A percentile compares a stretch with the other conserved stretches of the same genome.
phyloP scores from a whole-genome alignment of 441 rosid genomes.

The Corymbia citriodora region DNA sequence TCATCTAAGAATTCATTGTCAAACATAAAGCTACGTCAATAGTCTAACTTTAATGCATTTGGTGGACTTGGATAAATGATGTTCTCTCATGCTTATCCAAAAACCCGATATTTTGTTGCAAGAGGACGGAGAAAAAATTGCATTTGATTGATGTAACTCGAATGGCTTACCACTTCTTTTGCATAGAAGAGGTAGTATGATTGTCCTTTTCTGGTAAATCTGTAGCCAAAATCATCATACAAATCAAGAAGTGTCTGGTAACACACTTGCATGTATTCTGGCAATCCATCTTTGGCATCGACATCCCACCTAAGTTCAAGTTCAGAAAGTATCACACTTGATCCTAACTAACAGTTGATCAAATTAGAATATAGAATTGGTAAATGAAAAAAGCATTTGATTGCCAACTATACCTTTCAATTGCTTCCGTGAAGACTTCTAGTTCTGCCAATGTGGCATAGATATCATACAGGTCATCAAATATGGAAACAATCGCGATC shows the following conservation, averaged over 20 bases:
- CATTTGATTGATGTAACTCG: neutral
- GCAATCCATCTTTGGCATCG: slow-evolving; percentile 11
- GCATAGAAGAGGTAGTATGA: slow-evolving; percentile 2
- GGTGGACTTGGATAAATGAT: neutral
- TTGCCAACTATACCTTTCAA: slow-evolving; percentile 12
- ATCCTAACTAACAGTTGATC: neutral
- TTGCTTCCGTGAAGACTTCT: slow-evolving; percentile 9
- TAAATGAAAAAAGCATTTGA: neutral
- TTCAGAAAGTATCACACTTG: neutral
- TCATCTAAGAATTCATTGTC: neutral
- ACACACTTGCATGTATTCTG: slow-evolving; percentile 13
- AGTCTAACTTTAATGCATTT: neutral
- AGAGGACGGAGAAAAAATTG: neutral
- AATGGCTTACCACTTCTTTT: slow-evolving; percentile 19
- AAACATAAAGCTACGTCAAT: neutral
- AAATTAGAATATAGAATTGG: neutral
- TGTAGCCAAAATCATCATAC: slow-evolving; percentile 1
- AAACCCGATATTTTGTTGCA: neutral
- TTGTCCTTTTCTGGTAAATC: neutral
- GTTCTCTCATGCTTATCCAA: neutral
- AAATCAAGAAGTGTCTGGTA: neutral
- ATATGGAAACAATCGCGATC: neutral
- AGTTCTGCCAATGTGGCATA: slow-evolving; percentile 29
- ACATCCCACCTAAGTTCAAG: slow-evolving; percentile 23
- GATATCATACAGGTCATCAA: slow-evolving; percentile 38